These are phyloP conservation scores for Calonectria fujianensis DNA, from an alignment of 2,329 filamentous ascomycete genomes.

Conservation along the genomic window DNA sequence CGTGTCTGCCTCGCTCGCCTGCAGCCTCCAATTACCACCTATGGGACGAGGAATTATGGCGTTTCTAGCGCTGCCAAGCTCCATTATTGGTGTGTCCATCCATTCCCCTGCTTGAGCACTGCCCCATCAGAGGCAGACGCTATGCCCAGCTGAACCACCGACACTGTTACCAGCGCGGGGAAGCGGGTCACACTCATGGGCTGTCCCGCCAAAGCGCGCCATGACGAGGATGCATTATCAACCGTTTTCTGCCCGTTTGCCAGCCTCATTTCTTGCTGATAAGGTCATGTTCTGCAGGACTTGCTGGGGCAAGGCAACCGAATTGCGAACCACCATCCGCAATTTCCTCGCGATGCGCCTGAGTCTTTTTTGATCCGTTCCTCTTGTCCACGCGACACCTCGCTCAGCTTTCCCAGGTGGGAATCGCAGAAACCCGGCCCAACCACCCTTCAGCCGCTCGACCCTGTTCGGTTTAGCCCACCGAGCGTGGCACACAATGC, in stretches of 20 bases:
- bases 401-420: conserved; percentile 37
- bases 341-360: background rate
- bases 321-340: background rate
- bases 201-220: background rate
- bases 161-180: conserved; percentile 35
- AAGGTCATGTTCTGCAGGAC: background rate
- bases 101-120: conserved; percentile 49
- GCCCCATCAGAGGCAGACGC: conserved; percentile 44
- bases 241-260: background rate
- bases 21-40: conserved; percentile 33
- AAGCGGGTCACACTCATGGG: conserved; percentile 29
- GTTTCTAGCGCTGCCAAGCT: conserved; percentile 45
- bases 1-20: conserved; percentile 51
- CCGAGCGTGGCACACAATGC: background rate
- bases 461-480: conserved; percentile 15
- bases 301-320: background rate
- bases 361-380: conserved; percentile 1
- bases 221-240: conserved; percentile 35
- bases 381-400: conserved; percentile 15
- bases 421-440: background rate
- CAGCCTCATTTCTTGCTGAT: conserved; percentile 23
- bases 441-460: background rate
- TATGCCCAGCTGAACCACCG: conserved; percentile 51
- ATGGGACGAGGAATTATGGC: conserved; percentile 36
- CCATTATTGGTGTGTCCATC: conserved; percentile 40